Percentiles rank a stretch among this genome's conserved stretches.
Evolutionary conservation across 805 yeast species (phyloP).

Genomic region (Grigorovia transvaalensis): DNA sequence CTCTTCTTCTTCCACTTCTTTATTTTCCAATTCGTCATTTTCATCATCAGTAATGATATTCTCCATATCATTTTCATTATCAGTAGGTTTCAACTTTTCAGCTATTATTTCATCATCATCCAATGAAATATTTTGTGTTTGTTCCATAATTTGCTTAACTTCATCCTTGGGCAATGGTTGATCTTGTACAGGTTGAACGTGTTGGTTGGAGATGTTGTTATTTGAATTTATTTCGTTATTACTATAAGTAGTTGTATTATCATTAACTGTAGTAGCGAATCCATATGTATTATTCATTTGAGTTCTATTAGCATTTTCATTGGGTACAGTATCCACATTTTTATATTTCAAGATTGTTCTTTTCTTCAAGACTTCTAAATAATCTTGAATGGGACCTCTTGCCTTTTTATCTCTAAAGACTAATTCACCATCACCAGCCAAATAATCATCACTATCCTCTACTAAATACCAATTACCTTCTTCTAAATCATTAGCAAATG

Average conservation of each 20-base stretch:
- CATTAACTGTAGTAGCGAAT: neutral
- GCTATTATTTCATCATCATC: neutral
- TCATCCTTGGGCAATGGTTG: neutral
- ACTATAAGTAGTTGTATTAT: too few relatives aligned
- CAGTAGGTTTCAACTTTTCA: neutral
- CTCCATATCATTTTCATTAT: conserved; percentile 5
- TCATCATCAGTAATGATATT: conserved; percentile 8
- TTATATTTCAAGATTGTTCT: conserved; percentile 21
- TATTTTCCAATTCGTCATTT: conserved; percentile 3
- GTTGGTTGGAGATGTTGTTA: neutral
- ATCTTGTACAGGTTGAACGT: neutral
- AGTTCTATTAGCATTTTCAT: neutral
- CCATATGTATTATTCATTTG: neutral
- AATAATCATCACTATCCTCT: conserved; percentile 54
- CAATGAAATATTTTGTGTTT: neutral
- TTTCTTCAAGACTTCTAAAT: conserved; percentile 31
- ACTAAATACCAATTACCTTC: conserved; percentile 68
- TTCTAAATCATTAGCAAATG: conserved; percentile 81
- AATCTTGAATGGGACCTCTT: conserved; percentile 36
- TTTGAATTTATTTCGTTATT: neutral
- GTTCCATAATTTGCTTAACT: neutral
- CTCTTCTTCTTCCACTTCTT: conserved; percentile 6
- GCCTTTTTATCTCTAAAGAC: conserved; percentile 54
- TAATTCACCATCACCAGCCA: conserved; percentile 64
- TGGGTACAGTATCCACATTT: neutral